Evolutionary conservation across 176 grass and related monocot genomes (phyloP), one percentile per base, ranked within the genome.

Genomic region (Carex littledalei): DNA sequence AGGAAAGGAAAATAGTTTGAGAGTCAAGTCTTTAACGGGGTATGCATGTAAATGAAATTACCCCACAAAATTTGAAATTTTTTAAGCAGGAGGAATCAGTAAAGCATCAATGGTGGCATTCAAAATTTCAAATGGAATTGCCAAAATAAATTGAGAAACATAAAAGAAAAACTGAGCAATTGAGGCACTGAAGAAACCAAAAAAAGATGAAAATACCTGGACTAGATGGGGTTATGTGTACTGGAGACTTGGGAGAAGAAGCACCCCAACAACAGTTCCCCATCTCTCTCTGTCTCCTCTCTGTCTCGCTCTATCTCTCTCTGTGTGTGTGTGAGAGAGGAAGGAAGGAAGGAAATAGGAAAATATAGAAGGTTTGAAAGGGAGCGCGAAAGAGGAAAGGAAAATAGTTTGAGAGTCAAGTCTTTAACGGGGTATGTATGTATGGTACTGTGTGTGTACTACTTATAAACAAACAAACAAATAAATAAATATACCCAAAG

Each of bases 201-300:
- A 55, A 14, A 52, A 13, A 26, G 26, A 26, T 26, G 26, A 41
- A 67, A n/a, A 89, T 69, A 92, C 92, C 90, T 86, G 92, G 67
- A 84, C 88, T 94, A 10, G 85, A 84, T 0, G 92, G 79, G 69
- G 78, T 79, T 78, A 84, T 74, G 85, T 90, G 88, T 88, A 54
- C 65, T 15, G 80, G 84, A 52, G 54, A 85, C 43, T 88, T 34
- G 8, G 2, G 45, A 18, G 81, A 83, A 5, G 45, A 65, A 65
- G 73, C 56, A 17, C 86, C 80, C 63, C 90, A 92, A 60, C 90
- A 92, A 60, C 90, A 86, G 81, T 94, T 94, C 63, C 92, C 92
- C 92, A 94, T 94, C 73, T 70, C 52, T 69, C 63, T 17, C 55
- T 76, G 73, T 55, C 58, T 47, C n/a, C 67, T 68, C 35, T 37